These are phyloP conservation scores for Eimeria tenella DNA, from an alignment of 169 alveolate genomes.

Conservation along the genomic window DNA sequence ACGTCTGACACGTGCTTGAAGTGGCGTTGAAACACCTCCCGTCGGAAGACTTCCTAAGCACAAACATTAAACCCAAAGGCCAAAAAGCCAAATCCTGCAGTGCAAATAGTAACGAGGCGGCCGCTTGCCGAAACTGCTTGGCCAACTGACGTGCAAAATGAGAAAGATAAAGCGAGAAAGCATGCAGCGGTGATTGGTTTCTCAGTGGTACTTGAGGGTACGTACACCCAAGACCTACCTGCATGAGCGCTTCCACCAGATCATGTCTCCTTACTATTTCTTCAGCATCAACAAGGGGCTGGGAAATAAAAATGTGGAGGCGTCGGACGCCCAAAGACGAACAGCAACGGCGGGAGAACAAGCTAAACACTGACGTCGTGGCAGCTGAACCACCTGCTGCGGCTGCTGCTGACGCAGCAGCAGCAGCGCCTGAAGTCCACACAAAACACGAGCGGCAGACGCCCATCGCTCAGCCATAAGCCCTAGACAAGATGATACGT, in stretches of 20 bases:
- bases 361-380: background rate
- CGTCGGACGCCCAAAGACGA: constrained; percentile 95
- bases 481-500: background rate
- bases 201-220: background rate
- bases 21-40: constrained; percentile 84
- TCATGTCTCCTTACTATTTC: constrained; percentile 94
- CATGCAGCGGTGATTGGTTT: background rate
- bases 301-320: constrained; percentile 96
- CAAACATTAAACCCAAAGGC: constrained; percentile 15
- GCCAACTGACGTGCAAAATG: background rate
- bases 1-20: constrained; percentile 90
- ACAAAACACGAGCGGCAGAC: background rate
- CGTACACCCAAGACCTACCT: constrained; percentile 18
- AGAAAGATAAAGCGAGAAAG: background rate
- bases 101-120: no score
- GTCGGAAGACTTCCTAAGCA: constrained; percentile 81
- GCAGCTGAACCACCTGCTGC: background rate
- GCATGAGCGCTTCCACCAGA: constrained; percentile 94
- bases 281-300: constrained; percentile 94
- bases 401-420: constrained; percentile 66
- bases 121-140: no score
- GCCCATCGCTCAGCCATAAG: background rate
- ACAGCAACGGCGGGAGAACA: constrained; percentile 85
- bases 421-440: constrained; percentile 11
- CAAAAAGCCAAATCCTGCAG: constrained; percentile 1